Base-by-base conservation (phyloP, 257 asterid genomes). In the Rhazya stricta region DNA sequence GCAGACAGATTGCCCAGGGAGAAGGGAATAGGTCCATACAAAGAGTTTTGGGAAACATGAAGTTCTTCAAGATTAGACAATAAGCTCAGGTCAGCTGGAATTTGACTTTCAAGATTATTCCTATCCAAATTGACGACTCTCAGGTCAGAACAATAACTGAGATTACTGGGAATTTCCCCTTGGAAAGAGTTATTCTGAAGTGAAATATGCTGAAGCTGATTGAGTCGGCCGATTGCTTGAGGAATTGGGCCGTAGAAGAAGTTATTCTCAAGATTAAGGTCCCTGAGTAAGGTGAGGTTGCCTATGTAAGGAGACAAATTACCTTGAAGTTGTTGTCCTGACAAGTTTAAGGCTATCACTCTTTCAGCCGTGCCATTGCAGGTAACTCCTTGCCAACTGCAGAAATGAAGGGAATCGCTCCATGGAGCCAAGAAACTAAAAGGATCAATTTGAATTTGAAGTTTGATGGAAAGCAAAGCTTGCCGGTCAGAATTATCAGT, bases 1-100 rank as follows among this genome's bases (percentile, higher is more conserved):
- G 61, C 62, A 70, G 74, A 70, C 10, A 48, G 63, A 70, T 70
- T 70, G 21, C 74, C 74, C 39, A 70, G 23, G 3, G 42, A 43
- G 15, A 63, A 70, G 27, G 62, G 74, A 7, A 70, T 70, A 30
- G 74, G 6, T 48, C 74, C 74, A 1, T 4, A 18, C 19, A 70
- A 46, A 0, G 18, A 0, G 32, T 70, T 70, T 25, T 4, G 29
- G 50, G 30, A 18, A 29, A 70, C 42, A 48, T 0, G 1, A 30
- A 48, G 61, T 15, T 0, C 3, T 27, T 27, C 43, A 18, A 70
- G 74, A 10, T 70, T 70, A 32, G 74, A 48, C 62, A 70, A 34
- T 6, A 30, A 48, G 50, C 63, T 21, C 23, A 70, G 25, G 18
- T 70, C 62, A 48, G 62, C 30, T 8, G 74, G 63, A 70, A 70